Evolutionary conservation across 257 asterid genomes (phyloP).

Genomic region (Leptodermis oblonga): DNA sequence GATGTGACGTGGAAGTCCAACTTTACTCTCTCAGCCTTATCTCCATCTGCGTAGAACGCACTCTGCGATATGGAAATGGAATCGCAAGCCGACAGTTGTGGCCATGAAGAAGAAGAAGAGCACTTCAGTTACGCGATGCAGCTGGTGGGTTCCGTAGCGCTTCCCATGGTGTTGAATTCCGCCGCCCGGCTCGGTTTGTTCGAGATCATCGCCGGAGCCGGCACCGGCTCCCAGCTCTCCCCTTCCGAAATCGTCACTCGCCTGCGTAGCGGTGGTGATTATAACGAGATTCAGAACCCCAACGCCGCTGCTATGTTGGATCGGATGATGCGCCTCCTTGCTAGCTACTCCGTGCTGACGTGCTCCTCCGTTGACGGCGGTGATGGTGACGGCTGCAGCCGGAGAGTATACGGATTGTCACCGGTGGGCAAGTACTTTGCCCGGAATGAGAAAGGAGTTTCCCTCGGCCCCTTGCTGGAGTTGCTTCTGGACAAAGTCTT

Average conservation of each 20-base stretch:
- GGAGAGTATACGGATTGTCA: conserved; percentile 23
- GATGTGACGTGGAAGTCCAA: no score
- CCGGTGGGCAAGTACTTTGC: conserved; percentile 1
- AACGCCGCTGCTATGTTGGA: conserved; percentile 27
- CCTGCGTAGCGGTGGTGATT: no score
- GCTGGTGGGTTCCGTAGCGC: conserved; percentile 11
- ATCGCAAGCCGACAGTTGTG: no score
- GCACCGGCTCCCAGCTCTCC: conserved; percentile 21
- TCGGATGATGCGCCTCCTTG: conserved; percentile 34
- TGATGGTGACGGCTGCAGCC: background rate
- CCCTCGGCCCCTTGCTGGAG: conserved; percentile 6
- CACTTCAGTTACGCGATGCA: conserved; percentile 23
- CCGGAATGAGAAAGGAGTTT: conserved; percentile 1
- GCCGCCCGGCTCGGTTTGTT: conserved; percentile 25
- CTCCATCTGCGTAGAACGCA: no score
- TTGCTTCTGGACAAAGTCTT: conserved; percentile 12
- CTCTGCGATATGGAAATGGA: no score
- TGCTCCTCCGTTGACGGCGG: no score
- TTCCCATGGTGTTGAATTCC: conserved; percentile 26
- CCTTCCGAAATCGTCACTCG: conserved; percentile 21
- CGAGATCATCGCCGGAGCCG: conserved; percentile 28
- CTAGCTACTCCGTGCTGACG: conserved; percentile 28
- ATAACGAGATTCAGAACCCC: background rate
- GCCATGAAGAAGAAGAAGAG: conserved; percentile 8
- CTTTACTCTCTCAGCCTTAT: no score